Evolutionary conservation across 805 yeast genomes (phyloP), one percentile per base, ranked within the genome.

Genomic region (Cyberlindnera saturnus): DNA sequence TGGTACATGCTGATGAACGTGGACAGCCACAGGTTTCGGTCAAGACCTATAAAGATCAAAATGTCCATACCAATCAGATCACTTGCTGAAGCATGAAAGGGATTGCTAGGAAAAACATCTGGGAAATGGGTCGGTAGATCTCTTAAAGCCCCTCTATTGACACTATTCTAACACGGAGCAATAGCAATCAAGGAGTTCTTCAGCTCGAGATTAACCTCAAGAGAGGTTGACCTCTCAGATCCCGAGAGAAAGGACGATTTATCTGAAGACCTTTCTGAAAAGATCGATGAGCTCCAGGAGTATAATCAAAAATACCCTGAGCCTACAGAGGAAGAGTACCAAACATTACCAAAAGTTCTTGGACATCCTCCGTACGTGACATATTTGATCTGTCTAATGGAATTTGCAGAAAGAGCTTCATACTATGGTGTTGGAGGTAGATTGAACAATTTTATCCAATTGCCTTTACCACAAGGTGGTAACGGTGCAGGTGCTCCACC

Each of bases 341-440:
- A 45, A 3, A 57, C 55, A 2, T 60, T 63, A 38, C 62, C 68
- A 45, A 62, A 66, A 46, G 53, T 67, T 10, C 56, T 69, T 18
- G 83, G 81, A 31, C 57, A 65, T 26, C 74, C 79, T 40, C 74
- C 79, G 13, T 64, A 64, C 43, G 66, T 69, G 26, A 62, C 73
- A 32, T 78, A 77, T 62, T 62, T 78, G 42, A 71, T 81, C 44
- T 78, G 76, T 49, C 42, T 85, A 36, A 86, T 86, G 33, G 95
- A 86, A 66, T 76, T 86, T 49, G 77, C 90, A 38, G 95, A 86
- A 64, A 75, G 95, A 52, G 85, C 86, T 60, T 74, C 91, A 11
- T 86, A 81, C 68, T 86, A 86, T 56, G 93, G 95, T 58, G 67
- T 83, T 47, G 73, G 81, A 37, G 84, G 86, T 45, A 84, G 87